Conservation (phyloP, 1,284 basidiomycete genomes). For the Sanguinoderma infundibulare region DNA sequence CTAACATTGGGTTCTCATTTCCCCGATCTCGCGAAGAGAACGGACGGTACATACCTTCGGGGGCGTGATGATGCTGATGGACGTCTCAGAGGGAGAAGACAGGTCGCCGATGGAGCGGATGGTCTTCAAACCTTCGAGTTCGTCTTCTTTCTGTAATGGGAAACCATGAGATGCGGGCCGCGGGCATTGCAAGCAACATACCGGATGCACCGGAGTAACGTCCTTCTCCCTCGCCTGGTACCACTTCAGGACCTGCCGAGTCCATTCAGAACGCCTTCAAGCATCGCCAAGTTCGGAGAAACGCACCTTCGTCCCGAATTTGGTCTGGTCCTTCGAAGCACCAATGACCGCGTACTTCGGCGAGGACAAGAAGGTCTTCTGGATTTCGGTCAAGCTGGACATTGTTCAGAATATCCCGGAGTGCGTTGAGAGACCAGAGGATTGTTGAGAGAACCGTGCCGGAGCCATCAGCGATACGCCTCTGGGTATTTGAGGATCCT, state of each 20-base stretch:
- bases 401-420: conserved; percentile 17
- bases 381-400: conserved; percentile 39
- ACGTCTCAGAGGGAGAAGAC: conserved; percentile 67
- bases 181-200: conserved; percentile 27
- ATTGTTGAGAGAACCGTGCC: conserved; percentile 8
- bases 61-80: conserved; percentile 81
- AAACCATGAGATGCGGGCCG: conserved; percentile 1
- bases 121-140: conserved; percentile 65
- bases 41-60: conserved; percentile 53
- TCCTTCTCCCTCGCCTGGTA: conserved; percentile 65
- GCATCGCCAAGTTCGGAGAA: background rate
- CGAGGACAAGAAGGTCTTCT: conserved; percentile 65
- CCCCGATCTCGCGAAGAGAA: background rate
- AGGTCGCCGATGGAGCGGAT: conserved; percentile 61
- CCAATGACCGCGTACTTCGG: conserved; percentile 77
- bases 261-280: background rate
- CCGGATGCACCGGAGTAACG: conserved; percentile 76
- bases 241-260: conserved; percentile 70
- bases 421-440: background rate
- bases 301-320: conserved; percentile 75
- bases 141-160: conserved; percentile 59
- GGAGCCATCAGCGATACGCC: background rate
- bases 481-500: conserved; percentile 22
- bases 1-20: background rate
- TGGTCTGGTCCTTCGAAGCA: conserved; percentile 76